Conservation (phyloP, 2,329 filamentous ascomycete species). For the Talaromyces sp. region DNA sequence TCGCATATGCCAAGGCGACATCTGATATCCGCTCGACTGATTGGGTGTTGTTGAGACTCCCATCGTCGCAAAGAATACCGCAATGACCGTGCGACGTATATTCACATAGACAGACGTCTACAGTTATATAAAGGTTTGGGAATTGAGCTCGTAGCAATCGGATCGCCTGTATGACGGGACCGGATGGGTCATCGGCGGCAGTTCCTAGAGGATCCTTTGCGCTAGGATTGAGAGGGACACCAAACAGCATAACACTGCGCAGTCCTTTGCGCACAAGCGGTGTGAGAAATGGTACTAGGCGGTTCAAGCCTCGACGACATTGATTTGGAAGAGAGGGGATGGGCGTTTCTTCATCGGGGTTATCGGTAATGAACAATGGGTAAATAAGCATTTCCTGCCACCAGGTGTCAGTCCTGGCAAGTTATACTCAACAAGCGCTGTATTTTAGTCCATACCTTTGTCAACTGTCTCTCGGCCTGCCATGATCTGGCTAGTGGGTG, state of each 20-base stretch:
- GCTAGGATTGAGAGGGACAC: constrained; percentile 76
- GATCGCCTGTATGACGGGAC: constrained; percentile 85
- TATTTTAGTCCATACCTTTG: constrained; percentile 60
- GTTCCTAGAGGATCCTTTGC: constrained; percentile 91
- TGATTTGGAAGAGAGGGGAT: constrained; percentile 92
- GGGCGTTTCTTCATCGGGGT: constrained; percentile 83
- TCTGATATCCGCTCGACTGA: constrained; percentile 94
- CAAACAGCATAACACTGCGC: constrained; percentile 90
- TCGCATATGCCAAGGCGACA: constrained; percentile 96
- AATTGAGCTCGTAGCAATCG: constrained; percentile 79
- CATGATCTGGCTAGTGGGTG: constrained; percentile 75
- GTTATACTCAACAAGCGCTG: background rate
- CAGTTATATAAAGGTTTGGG: constrained; percentile 84
- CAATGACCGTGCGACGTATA: constrained; percentile 98
- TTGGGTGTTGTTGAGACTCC: constrained; percentile 84
- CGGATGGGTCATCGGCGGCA: constrained; percentile 85
- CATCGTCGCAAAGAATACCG: constrained; percentile 90
- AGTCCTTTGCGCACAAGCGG: constrained; percentile 87
- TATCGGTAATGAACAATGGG: constrained; percentile 92
- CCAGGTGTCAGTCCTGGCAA: background rate
- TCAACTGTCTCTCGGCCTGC: constrained; percentile 81
- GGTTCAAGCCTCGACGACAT: constrained; percentile 82
- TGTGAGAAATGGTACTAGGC: constrained; percentile 76
- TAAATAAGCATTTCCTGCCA: constrained; percentile 94
- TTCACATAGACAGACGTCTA: constrained; percentile 96